Evolutionary conservation across 805 yeast genomes (phyloP), one percentile per base, ranked within the genome.

Genomic region (Candida sakaeoensis): DNA sequence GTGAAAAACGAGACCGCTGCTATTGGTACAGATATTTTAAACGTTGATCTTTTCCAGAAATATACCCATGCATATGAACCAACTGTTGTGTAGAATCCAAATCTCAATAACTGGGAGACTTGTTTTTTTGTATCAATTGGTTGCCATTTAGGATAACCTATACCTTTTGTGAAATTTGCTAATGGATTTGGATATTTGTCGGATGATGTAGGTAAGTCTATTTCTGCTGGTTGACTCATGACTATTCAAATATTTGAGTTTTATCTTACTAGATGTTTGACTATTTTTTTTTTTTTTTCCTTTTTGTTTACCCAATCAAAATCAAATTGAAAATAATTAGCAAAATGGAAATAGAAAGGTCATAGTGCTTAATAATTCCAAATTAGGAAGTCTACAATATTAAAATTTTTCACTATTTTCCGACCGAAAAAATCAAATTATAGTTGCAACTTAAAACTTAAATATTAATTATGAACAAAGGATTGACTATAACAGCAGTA

Each of bases 101-200:
- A 56, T 57, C 57, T 63, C 40, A 73, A 72, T 19, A 79, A 70
- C 37, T 67, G 69, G 33, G 68, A 54, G 9, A 82, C 70, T 47
- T 65, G 70, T 39, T 63, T 69, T 45, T 70, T 62, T 12, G 85
- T 77, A 54, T 79, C 79, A 23, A 79, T 68, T 24, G 84, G 82
- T 43, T 57, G 58, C 68, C 72, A 80, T 29, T 62, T 48, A 14
- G 77, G 72, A 48, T 73, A 72, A 1, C 69, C 72, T 35, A 54
- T 49, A 31, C 68, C 61, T 39, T 58, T 60, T 44, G 57, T 43
- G 45, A 66, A 45, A 54, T 64, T 68, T 38, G 58, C 68, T 45
- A 69, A 66, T 16, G 73, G 70, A 36, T 60, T 57, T 21, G 73
- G 73, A 57, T 59, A 61, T 46, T 66, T 67, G 55, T 57, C 53